Base-by-base conservation (phyloP, 345 rosid genomes). In the Geranium brycei region DNA sequence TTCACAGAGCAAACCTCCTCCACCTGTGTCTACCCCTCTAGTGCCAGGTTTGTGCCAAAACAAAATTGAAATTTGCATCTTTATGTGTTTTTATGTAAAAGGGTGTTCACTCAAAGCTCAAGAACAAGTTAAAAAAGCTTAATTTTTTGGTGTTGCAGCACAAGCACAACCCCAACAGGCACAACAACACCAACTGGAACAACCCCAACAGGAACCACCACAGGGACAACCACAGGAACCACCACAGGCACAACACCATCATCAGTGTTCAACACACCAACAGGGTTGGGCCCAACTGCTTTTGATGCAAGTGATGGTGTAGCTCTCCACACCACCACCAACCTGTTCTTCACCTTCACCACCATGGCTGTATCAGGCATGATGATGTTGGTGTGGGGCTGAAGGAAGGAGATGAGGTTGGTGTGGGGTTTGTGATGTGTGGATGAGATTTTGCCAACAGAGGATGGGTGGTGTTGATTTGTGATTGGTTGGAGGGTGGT, bases 1-100 rank as follows among this genome's bases (percentile, higher is more conserved):
- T 79, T 66, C 76, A 83, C 89, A 64, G 73, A 76, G 14, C 35
- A 62, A 66, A 62, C 73, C 23, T 28, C 68, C 64, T 62, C 78
- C 65, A 72, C 76, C n/a, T 87, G 95, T 68, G 76, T 63, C 61
- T 87, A 65, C 55, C 86, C 85, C 41, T 66, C 91, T 68, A 83
- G 80, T 74, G 68, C 86, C 67, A 77, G 89, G 95, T 87, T 80
- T 70, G 79, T 59, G 28, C 65, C n/a, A n/a, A n/a, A n/a, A n/a
- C n/a, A n/a, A n/a, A n/a, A n/a, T n/a, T n/a, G n/a, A n/a, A n/a
- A n/a, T n/a, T n/a, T n/a, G n/a, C n/a, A n/a, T n/a, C n/a, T n/a
- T n/a, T n/a, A n/a, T n/a, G 6, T 38, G 47, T 5, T 38, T 38
- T 38, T 5, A 5, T n/a, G 47, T 3, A 38, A 10, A 38, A 5